phyloP scores from a whole-genome alignment of 2,329 filamentous ascomycete species.

The Diaporthe vaccinii region DNA sequence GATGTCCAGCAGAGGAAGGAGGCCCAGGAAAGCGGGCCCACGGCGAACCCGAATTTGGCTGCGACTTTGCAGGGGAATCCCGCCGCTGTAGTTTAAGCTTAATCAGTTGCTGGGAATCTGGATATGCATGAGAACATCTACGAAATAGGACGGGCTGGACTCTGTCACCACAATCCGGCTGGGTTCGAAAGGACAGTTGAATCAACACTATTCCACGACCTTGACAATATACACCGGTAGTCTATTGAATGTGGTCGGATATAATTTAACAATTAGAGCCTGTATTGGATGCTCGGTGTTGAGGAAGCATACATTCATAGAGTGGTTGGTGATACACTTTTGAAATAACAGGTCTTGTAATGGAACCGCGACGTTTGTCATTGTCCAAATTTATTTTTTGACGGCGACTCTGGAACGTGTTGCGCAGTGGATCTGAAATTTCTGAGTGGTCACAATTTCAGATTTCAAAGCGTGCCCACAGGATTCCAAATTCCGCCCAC shows the following conservation, averaged over 20 bases:
- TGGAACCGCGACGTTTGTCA: background rate
- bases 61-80: slow-evolving; percentile 1
- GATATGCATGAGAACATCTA: background rate
- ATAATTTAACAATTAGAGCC: background rate
- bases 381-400: background rate
- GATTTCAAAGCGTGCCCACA: too few relatives aligned
- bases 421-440: background rate
- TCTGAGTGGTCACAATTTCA: background rate
- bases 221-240: background rate
- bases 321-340: background rate
- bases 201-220: background rate
- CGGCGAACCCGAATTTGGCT: background rate
- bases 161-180: background rate
- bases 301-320: background rate
- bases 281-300: background rate
- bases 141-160: background rate
- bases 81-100: background rate
- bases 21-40: background rate
- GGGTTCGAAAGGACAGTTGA: background rate
- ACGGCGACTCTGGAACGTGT: background rate
- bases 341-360: too few relatives aligned
- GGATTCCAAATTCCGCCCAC: too few relatives aligned
- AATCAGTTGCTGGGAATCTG: background rate
- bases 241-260: background rate
- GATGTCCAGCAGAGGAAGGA: slow-evolving; percentile 10